Conservation (phyloP, 169 alveolate genomes). For the Plasmodium vinckei region DNA sequence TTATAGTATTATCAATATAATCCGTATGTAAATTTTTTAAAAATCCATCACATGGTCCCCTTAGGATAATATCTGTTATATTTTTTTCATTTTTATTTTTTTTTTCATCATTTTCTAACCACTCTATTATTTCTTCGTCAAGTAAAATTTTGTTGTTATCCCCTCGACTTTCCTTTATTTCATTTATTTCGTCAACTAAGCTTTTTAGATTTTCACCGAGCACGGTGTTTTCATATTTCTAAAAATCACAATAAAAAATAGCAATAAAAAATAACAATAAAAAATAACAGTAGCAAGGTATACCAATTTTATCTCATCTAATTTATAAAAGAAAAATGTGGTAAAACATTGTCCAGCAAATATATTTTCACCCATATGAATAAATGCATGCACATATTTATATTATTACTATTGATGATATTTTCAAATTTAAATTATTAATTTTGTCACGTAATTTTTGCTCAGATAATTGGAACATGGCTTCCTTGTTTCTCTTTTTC, state of each 20-base stretch:
- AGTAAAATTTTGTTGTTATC: neutral
- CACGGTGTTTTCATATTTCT: conserved; percentile 59
- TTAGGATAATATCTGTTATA: no score
- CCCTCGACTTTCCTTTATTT: conserved; percentile 1
- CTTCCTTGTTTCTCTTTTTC: conserved; percentile 44
- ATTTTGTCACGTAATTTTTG: conserved; percentile 44
- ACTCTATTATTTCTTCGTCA: no score
- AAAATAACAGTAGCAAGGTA: neutral
- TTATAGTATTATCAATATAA: neutral
- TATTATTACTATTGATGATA: conserved; percentile 18
- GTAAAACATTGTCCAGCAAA: no score
- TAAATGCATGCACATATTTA: neutral
- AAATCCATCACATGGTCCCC: no score
- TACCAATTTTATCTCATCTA: no score
- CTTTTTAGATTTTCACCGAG: conserved; percentile 41
- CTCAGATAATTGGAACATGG: conserved; percentile 26
- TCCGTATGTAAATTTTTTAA: neutral
- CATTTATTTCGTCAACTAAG: conserved; percentile 24
- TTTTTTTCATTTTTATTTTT: neutral
- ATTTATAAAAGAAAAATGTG: no score
- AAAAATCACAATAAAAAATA: neutral
- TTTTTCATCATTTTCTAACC: conserved; percentile 7
- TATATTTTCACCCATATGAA: neutral
- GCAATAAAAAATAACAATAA: neutral
- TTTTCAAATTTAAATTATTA: conserved; percentile 26